Evolutionary conservation across 2,329 filamentous ascomycete genomes (phyloP).

Genomic region (Didymella segeticola): DNA sequence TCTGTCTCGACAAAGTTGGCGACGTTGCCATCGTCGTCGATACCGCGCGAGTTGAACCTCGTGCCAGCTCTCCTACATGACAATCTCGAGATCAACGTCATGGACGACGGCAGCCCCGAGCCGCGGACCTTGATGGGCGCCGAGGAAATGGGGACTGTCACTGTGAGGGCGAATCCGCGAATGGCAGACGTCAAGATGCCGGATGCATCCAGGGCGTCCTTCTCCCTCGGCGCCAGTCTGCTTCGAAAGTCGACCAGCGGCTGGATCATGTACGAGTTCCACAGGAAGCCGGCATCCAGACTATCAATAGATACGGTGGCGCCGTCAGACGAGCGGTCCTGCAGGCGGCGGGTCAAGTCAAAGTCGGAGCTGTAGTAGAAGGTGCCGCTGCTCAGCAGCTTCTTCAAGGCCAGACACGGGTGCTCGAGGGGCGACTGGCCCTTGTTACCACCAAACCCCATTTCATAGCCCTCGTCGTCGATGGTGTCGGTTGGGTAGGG

Average conservation of each 20-base stretch:
- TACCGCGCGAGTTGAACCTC: conserved; percentile 94
- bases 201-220: conserved; percentile 80
- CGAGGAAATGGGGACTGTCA: conserved; percentile 79
- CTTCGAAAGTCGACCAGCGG: conserved; percentile 89
- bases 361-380: conserved; percentile 99
- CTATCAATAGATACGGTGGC: conserved; percentile 88
- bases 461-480: conserved; percentile 61
- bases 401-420: conserved; percentile 88
- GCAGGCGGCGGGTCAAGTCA: conserved; percentile 89
- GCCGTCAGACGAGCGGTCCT: conserved; percentile 82
- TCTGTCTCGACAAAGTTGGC: conserved; percentile 99
- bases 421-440: conserved; percentile 79
- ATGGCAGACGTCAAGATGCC: conserved; percentile 92
- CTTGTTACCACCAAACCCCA: conserved; percentile 61
- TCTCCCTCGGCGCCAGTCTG: conserved; percentile 76
- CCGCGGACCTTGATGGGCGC: conserved; percentile 71
- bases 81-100: conserved; percentile 89
- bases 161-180: conserved; percentile 86
- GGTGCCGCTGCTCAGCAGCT: conserved; percentile 88
- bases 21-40: conserved; percentile 96
- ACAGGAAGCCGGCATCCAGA: conserved; percentile 89
- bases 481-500: conserved; percentile 61
- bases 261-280: conserved; percentile 99
- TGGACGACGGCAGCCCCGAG: conserved; percentile 77
- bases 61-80: conserved; percentile 93